phyloP scores from a whole-genome alignment of 2,329 filamentous ascomycete genomes.

The Colletotrichum orbiculare region DNA sequence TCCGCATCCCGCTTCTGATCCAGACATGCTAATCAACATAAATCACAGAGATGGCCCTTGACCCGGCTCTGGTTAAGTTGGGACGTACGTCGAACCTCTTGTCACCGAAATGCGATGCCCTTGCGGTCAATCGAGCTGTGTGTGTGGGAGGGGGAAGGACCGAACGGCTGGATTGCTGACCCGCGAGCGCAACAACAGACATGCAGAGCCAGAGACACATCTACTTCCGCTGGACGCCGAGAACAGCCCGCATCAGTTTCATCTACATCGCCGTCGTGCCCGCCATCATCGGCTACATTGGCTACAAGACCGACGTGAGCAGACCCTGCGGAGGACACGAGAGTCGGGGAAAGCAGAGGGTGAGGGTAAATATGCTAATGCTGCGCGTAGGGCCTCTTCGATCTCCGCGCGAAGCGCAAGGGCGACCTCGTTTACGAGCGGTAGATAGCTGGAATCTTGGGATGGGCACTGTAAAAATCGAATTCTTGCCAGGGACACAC shows the following conservation, averaged over 20 bases:
- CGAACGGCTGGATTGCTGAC: conserved; percentile 35
- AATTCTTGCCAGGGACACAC: too few relatives aligned
- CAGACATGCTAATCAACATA: conserved; percentile 20
- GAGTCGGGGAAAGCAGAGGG: too few relatives aligned
- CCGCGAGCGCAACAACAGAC: conserved; percentile 61
- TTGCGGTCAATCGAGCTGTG: not conserved
- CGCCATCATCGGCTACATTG: conserved; percentile 74
- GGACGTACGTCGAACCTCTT: conserved; percentile 50
- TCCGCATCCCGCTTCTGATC: not conserved
- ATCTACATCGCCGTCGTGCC: conserved; percentile 82
- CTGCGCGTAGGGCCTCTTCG: conserved; percentile 78
- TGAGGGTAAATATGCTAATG: conserved; percentile 15
- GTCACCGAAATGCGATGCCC: not conserved
- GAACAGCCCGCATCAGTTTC: conserved; percentile 83
- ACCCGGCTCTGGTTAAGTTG: conserved; percentile 60
- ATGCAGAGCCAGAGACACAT: conserved; percentile 88
- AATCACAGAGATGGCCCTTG: conserved; percentile 55
- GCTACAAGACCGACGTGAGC: conserved; percentile 87
- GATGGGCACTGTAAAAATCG: conserved; percentile 50
- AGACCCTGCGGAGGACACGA: not conserved
- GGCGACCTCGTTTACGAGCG: conserved; percentile 87
- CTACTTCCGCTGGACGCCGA: conserved; percentile 93
- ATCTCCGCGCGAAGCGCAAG: conserved; percentile 87
- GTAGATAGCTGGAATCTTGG: conserved; percentile 53
- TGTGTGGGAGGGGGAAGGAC: not conserved